phyloP scores from a whole-genome alignment of 2,329 filamentous ascomycete species.

The Ceratocystis huliohia region DNA sequence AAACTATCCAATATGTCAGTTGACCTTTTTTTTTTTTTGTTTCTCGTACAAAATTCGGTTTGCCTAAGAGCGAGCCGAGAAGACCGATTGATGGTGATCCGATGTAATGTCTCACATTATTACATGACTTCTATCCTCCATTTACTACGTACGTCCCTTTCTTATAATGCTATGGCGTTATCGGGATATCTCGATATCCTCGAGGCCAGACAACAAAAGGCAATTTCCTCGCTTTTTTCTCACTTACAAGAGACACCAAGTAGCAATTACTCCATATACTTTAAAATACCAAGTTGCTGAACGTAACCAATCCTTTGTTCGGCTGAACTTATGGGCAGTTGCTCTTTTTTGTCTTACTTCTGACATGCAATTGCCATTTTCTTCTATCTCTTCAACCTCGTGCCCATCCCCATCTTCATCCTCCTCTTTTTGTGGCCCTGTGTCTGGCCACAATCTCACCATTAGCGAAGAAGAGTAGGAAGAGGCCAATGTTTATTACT shows the following conservation, averaged over 20 bases:
- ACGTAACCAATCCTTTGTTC: background rate
- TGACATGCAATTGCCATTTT: background rate
- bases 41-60: no score
- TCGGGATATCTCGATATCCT: background rate
- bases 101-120: background rate
- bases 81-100: no score
- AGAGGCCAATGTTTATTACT: no score
- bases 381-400: background rate
- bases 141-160: background rate
- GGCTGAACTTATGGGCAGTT: background rate
- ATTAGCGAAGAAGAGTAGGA: no score
- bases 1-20: slow-evolving; percentile 14
- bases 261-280: background rate
- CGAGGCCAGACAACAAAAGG: background rate
- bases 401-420: background rate
- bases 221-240: background rate
- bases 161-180: background rate
- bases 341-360: background rate
- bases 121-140: background rate
- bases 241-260: background rate
- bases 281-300: background rate
- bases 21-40: background rate
- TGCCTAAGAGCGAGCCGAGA: no score
- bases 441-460: no score
- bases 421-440: background rate